Evolutionary conservation across 179 eudicot genomes (phyloP), one percentile per base, ranked within the genome.

Genomic region (Spergularia azorica): DNA sequence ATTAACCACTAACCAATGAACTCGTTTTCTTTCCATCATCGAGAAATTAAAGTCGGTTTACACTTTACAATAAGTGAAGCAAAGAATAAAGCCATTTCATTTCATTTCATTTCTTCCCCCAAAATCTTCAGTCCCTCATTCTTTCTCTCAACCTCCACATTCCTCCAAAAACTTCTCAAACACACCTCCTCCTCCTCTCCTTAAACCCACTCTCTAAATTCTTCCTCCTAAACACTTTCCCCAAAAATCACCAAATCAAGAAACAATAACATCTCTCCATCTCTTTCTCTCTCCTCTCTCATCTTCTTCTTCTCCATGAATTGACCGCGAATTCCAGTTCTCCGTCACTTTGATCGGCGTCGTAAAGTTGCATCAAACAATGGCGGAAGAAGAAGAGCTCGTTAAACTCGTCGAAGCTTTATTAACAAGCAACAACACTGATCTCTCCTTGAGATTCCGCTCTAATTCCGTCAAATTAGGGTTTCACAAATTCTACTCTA

Each of bases 381-480:
- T 94, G 94, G 93, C 92, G 80, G 97, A 87, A 82, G 48, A 43
- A 41, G 63, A 57, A 26, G 32, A 26, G 7, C 92, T 93, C 73
- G 84, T 83, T 61, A 84, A 78, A 51, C 90, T 95, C 83, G 70
- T 91, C 77, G 86, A 89, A 76, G 89, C 87, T 59, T 72, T 93
- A 75, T 77, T 79, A 0, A 20, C 81, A 32, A 16, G 71, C 76
- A 32, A 77, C 14, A 73, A 63, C 48, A 63, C 78, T 72, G 97
- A 90, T 85, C 88, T 95, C 78, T 70, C 86, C n/a, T 75, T 63
- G 48, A 73, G 84, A 39, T 85, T 91, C 58, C 91, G 90, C 64
- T 85, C 91, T 46, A 87, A 84, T 84, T 78, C 89, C 36, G 79
- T 90, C 12, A 88, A 85, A 73, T 73, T 84, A 81, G 98, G 96